Percentiles rank a stretch among this genome's conserved stretches.
Conservation (phyloP, 2,329 filamentous ascomycete genomes). For the Lomentospora prolificans region DNA sequence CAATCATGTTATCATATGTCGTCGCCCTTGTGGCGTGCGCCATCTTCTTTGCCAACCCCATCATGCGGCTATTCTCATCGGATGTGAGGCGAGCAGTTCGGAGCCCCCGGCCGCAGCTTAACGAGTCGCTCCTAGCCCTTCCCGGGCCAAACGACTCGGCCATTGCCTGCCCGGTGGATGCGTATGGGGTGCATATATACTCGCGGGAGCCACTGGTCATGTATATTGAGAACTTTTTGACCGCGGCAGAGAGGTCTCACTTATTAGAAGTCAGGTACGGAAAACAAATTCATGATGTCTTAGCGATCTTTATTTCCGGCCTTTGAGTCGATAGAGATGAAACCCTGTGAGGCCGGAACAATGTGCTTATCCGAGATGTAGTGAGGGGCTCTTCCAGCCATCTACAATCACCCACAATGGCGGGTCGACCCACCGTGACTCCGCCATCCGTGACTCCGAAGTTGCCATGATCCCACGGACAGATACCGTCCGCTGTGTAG, state of each 20-base stretch:
- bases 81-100: slow-evolving; percentile 16
- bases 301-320: slow-evolving; percentile 1
- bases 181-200: slow-evolving; percentile 34
- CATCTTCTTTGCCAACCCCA: slow-evolving; percentile 34
- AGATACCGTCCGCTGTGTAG: slow-evolving; percentile 32
- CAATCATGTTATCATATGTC: slow-evolving; percentile 36
- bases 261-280: slow-evolving; percentile 42
- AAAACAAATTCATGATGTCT: too few species aligned
- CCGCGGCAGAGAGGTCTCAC: slow-evolving; percentile 31
- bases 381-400: slow-evolving; percentile 37
- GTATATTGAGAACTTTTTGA: slow-evolving; percentile 43
- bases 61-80: slow-evolving; percentile 26
- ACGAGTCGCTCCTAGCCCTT: slow-evolving; percentile 40
- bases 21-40: slow-evolving; percentile 30
- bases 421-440: slow-evolving; percentile 28
- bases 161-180: slow-evolving; percentile 27
- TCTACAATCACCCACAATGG: slow-evolving; percentile 41
- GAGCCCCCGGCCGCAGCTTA: slow-evolving; percentile 34
- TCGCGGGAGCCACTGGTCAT: slow-evolving; percentile 38
- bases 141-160: slow-evolving; percentile 27
- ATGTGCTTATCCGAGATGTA: slow-evolving; percentile 14
- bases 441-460: slow-evolving; percentile 38
- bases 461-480: slow-evolving; percentile 42
- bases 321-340: not conserved
- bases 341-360: too few species aligned